Evolutionary conservation across 768 basidiomycete species (phyloP).

Genomic region (Psilocybe subaeruginosa): DNA sequence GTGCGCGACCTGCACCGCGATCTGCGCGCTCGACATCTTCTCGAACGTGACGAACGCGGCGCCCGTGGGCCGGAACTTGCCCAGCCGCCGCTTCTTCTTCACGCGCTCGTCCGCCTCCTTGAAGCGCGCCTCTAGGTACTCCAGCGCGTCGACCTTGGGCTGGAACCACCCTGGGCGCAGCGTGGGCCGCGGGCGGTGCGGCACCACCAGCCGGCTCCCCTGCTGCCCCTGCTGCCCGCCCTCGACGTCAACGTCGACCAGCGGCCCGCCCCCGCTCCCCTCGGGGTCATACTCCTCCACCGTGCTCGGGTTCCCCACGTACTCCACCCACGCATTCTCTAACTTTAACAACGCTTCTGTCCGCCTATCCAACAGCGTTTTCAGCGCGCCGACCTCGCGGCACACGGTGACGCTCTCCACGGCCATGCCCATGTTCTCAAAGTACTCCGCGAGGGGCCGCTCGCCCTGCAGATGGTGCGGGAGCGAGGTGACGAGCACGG

Average conservation of each 20-base stretch:
- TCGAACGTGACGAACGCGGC: conserved; percentile 97
- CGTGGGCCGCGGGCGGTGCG: conserved; percentile 76
- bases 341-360: conserved; percentile 80
- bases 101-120: conserved; percentile 83
- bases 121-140: conserved; percentile 83
- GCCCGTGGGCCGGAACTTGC: conserved; percentile 80
- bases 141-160: conserved; percentile 84
- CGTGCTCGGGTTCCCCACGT: conserved; percentile 92
- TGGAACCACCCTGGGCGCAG: conserved; percentile 76
- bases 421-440: conserved; percentile 82
- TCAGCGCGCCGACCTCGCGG: conserved; percentile 78
- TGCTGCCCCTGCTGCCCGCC: conserved; percentile 53
- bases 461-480: conserved; percentile 88
- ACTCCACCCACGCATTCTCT: conserved; percentile 86
- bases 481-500: conserved; percentile 84
- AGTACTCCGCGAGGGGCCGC: conserved; percentile 87
- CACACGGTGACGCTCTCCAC: conserved; percentile 94
- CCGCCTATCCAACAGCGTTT: conserved; percentile 72
- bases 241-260: conserved; percentile 54
- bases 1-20: conserved; percentile 84
- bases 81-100: conserved; percentile 66
- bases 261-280: conserved; percentile 45
- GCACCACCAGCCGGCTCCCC: conserved; percentile 60
- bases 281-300: conserved; percentile 83
- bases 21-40: conserved; percentile 95